phyloP scores from a whole-genome alignment of 2,329 filamentous ascomycete species.

The Cryphonectria carpinicola region DNA sequence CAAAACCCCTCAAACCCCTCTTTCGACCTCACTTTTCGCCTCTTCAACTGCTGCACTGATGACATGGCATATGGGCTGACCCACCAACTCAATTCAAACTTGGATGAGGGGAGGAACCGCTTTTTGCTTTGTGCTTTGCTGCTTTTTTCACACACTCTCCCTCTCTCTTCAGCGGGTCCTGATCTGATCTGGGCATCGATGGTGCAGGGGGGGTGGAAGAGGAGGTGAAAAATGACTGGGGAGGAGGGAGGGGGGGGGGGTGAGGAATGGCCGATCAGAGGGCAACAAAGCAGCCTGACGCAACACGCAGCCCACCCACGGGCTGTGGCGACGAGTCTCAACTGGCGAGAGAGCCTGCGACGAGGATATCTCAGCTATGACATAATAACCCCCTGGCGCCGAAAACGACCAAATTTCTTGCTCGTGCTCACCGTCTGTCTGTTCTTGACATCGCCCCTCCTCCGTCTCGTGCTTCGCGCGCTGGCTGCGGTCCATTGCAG shows the following conservation, averaged over 20 bases:
- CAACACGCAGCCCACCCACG: slow-evolving; percentile 2
- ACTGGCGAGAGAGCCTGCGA: slow-evolving; percentile 2
- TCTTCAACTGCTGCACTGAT: not conserved
- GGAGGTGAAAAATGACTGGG: not conserved
- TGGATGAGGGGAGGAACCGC: not conserved
- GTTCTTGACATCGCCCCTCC: too few species aligned
- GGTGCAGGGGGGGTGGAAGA: not conserved
- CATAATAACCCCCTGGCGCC: not conserved
- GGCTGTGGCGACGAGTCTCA: not conserved
- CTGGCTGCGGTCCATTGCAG: too few species aligned
- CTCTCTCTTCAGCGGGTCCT: not conserved
- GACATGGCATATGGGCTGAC: not conserved
- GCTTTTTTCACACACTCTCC: too few species aligned
- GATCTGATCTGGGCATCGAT: not conserved
- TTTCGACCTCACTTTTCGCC: not conserved
- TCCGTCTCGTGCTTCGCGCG: too few species aligned
- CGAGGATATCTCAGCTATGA: slow-evolving; percentile 8
- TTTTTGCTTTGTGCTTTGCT: not conserved
- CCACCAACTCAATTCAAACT: not conserved
- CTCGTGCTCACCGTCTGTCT: not conserved
- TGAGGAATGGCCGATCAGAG: not conserved
- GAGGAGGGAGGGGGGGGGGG: not conserved
- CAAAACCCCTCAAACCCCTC: not conserved
- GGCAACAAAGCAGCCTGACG: slow-evolving; percentile 5
- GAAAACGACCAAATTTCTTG: not conserved